Conservation (phyloP, 371 early-diverging fungal genomes). For the Mortierella sp. region DNA sequence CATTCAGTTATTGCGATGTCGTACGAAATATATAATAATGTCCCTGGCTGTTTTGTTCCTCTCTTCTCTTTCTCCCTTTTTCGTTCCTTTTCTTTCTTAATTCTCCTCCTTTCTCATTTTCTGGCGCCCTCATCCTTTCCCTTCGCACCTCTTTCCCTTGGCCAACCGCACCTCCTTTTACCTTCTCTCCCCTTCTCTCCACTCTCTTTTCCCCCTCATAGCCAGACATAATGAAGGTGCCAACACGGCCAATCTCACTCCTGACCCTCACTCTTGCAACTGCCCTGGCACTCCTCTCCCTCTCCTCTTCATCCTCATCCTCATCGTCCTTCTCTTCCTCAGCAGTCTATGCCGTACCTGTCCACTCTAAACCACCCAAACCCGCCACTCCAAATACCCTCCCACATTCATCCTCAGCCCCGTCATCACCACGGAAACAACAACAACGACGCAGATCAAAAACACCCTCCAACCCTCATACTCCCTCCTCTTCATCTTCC, state of each 20-base stretch:
- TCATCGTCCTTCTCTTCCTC: constrained; percentile 16
- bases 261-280: constrained; percentile 16
- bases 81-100: background rate
- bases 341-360: background rate
- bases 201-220: background rate
- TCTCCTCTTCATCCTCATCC: constrained; percentile 2
- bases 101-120: background rate
- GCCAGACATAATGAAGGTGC: constrained; percentile 21
- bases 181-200: background rate
- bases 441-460: background rate
- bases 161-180: background rate
- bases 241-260: constrained; percentile 10
- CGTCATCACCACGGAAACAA: constrained; percentile 11
- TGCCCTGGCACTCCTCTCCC: constrained; percentile 20
- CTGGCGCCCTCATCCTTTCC: too few relatives aligned
- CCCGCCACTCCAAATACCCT: background rate
- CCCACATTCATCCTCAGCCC: background rate
- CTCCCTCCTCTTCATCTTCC: background rate
- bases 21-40: background rate
- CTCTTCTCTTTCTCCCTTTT: background rate
- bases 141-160: background rate
- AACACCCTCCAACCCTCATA: background rate
- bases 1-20: background rate
- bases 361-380: constrained; percentile 1
- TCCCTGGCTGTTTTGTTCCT: background rate